Evolutionary conservation across 2,329 filamentous ascomycete species (phyloP), one percentile per base, ranked within the genome.

Genomic region (Ilyonectria robusta): DNA sequence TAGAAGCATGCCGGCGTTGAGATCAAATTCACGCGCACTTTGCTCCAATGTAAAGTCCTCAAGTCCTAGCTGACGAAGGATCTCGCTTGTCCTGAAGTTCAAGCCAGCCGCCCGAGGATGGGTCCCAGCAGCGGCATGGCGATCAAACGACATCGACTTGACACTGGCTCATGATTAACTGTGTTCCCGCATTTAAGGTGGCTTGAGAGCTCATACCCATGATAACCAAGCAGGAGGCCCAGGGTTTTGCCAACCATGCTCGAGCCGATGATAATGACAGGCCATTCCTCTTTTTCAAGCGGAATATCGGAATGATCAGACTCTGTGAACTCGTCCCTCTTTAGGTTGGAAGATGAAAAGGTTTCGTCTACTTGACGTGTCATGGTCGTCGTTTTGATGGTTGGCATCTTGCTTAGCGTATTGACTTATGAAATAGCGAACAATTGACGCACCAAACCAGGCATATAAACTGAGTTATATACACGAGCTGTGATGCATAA

Each of bases 221-320:
- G 56, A 26, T 59, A 59, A 2, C 56, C 56, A 17, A 59, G 56
- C 0, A 59, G 56, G 4, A 59, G 44, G 4, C 56, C 56, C 11
- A 59, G 29, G 6, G 56, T 48, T 19, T 59, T 59, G 2, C 56
- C 56, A n/a, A 59, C 56, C 56, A 59, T 59, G 8, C 56, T 59
- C 2, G 56, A 59, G 1, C 56, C 56, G 35, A 59, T 59, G 29
- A 59, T 59, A 37, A 59, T 59, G 23, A 59, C 56, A 23, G 56
- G 56, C 56, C 56, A 59, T 48, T 59, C 6, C 19, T 48, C 56
- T 2, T 37, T 26, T 26, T 59, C 56, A 1, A 59, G 4, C 3
- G 56, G 42, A 26, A 59, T 48, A 9, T 17, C 23, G 2, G 42
- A 23, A 19, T 59, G 42, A 11, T 59, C 56, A 13, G 37, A 37